A percentile compares a stretch with the other conserved stretches of the same genome.
These are phyloP conservation scores for Camellia japonica DNA, from an alignment of 148 eudicot genomes.

Conservation along the genomic window DNA sequence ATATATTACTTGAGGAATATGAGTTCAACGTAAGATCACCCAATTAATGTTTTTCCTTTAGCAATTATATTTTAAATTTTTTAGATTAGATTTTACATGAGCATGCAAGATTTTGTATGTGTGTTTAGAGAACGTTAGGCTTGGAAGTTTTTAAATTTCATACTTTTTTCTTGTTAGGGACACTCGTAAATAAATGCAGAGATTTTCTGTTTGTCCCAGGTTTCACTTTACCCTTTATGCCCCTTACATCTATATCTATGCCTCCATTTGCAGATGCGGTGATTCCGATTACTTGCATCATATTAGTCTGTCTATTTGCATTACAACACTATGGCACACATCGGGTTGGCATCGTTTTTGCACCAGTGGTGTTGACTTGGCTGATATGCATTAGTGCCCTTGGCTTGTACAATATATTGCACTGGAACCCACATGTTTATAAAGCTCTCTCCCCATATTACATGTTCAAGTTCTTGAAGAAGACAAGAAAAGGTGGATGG, in stretches of 20 bases:
- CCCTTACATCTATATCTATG: constrained; percentile 1
- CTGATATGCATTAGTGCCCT: constrained; percentile 73
- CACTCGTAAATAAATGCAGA: not conserved
- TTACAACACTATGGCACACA: constrained; percentile 94
- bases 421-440: constrained; percentile 75
- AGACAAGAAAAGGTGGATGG: constrained; percentile 82
- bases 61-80: not conserved
- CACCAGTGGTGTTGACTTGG: constrained; percentile 79
- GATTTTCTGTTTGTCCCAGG: not conserved
- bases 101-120: not conserved
- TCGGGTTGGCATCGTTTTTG: constrained; percentile 75
- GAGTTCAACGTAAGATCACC: not conserved
- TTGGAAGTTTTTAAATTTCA: not conserved
- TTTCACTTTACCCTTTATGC: not conserved
- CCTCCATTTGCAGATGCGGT: constrained; percentile 67
- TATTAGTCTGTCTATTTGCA: constrained; percentile 79
- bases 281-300: constrained; percentile 81
- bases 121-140: not conserved
- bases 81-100: not conserved
- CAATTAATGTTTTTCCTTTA: not conserved
- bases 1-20: not conserved
- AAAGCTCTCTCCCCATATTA: constrained; percentile 82
- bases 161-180: not conserved
- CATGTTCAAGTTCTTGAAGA: constrained; percentile 85
- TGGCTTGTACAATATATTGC: constrained; percentile 70